These are phyloP conservation scores for Cenchrus fungigraminus DNA, from an alignment of 176 grass and related monocot species.

Conservation along the genomic window DNA sequence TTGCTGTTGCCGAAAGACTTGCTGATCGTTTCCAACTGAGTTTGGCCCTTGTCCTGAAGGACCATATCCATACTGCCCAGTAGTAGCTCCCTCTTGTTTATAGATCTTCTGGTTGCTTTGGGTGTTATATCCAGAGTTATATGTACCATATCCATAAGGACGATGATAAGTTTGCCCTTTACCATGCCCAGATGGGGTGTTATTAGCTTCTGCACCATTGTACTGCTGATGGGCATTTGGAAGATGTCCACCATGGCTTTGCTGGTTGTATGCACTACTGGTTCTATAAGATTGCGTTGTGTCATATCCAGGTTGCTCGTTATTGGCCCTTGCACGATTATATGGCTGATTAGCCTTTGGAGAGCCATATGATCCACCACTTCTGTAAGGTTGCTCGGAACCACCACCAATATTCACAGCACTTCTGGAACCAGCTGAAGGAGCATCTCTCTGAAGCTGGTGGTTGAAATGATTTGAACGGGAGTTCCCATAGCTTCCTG, in stretches of 20 bases:
- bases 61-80: conserved; percentile 42
- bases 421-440: conserved; percentile 34
- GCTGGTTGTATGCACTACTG: conserved; percentile 30
- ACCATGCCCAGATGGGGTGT: conserved; percentile 30
- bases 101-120: conserved; percentile 38
- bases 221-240: conserved; percentile 34
- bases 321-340: conserved; percentile 30
- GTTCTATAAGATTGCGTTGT: conserved; percentile 37
- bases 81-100: conserved; percentile 16
- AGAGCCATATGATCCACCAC: conserved; percentile 36
- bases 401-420: conserved; percentile 9
- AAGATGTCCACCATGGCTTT: conserved; percentile 17
- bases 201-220: conserved; percentile 33
- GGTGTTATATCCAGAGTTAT: conserved; percentile 36
- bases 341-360: conserved; percentile 41
- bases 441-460: conserved; percentile 24
- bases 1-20: conserved; percentile 42
- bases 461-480: background rate
- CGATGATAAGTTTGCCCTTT: background rate
- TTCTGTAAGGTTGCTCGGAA: conserved; percentile 44
- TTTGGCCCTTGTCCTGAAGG: conserved; percentile 37
- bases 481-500: conserved; percentile 21
- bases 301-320: conserved; percentile 37
- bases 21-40: conserved; percentile 42
- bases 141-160: conserved; percentile 25